Evolutionary conservation across 139 green algal species (phyloP).

Genomic region (Micractinium conductrix): DNA sequence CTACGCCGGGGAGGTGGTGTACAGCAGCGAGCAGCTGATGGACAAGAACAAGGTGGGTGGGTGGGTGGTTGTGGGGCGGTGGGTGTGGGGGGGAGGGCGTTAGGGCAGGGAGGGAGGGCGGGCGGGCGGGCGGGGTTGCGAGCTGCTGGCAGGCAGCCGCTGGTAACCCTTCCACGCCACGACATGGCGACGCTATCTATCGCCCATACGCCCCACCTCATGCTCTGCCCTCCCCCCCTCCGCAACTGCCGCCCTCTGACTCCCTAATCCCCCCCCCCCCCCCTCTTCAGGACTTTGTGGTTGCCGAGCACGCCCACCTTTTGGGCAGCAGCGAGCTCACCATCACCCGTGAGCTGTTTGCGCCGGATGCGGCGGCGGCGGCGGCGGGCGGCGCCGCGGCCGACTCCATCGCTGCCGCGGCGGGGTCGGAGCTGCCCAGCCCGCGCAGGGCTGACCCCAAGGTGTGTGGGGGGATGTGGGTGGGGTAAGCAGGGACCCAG

Average conservation of each 20-base stretch:
- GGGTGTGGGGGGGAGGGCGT: no score
- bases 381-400: slow-evolving; percentile 6
- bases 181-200: no score
- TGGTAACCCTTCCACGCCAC: no score
- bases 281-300: slow-evolving; percentile 70
- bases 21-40: slow-evolving; percentile 57
- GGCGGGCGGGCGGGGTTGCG: no score
- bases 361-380: slow-evolving; percentile 26
- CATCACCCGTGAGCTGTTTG: slow-evolving; percentile 58
- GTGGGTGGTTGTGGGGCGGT: no score
- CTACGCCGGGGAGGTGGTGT: slow-evolving; percentile 74
- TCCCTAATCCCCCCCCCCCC: neutral
- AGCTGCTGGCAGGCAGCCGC: no score
- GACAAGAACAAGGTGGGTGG: slow-evolving; percentile 76
- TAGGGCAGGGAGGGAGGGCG: no score
- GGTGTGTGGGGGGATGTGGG: neutral
- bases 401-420: neutral
- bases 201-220: no score
- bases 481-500: no score
- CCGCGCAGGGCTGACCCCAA: slow-evolving; percentile 4
- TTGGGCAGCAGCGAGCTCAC: slow-evolving; percentile 39
- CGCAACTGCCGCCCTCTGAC: neutral
- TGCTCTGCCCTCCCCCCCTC: neutral
- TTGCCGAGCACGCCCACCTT: slow-evolving; percentile 78
- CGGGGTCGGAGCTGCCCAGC: slow-evolving; percentile 40